Evolutionary conservation across 106 monocot species (phyloP).

Genomic region (Acorus calamus): DNA sequence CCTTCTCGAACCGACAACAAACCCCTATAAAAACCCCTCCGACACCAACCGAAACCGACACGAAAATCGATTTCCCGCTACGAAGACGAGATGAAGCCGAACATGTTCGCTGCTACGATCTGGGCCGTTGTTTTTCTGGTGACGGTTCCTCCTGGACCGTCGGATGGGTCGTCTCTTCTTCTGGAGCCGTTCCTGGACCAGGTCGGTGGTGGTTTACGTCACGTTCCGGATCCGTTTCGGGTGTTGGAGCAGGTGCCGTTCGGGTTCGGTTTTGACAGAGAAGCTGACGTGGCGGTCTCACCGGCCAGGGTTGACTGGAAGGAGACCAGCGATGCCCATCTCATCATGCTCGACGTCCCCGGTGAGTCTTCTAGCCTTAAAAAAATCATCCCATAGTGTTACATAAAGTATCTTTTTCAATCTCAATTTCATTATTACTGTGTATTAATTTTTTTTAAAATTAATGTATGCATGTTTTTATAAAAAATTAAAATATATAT

Average conservation of each 20-base stretch:
- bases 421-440: too few relatives aligned
- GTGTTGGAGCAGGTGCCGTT: constrained; percentile 65
- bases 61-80: too few relatives aligned
- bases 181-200: constrained; percentile 40
- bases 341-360: constrained; percentile 68
- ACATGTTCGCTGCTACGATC: too few relatives aligned
- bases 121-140: background rate
- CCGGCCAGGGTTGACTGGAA: constrained; percentile 71
- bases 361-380: constrained; percentile 9
- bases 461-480: too few relatives aligned
- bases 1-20: too few relatives aligned
- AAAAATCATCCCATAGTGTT: too few relatives aligned
- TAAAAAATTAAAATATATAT: too few relatives aligned
- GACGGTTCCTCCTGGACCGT: background rate
- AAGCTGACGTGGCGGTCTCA: constrained; percentile 16
- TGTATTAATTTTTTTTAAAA: too few relatives aligned
- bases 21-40: too few relatives aligned
- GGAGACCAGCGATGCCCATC: constrained; percentile 54
- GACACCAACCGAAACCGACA: too few relatives aligned
- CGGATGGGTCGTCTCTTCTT: constrained; percentile 1
- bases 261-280: constrained; percentile 30
- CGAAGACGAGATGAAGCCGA: too few relatives aligned
- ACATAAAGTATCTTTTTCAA: too few relatives aligned
- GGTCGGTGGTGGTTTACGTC: background rate
- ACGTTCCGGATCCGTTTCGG: constrained; percentile 42